Base-by-base conservation (phyloP, 73 alveolate genomes). In the Paramecium caudatum region DNA sequence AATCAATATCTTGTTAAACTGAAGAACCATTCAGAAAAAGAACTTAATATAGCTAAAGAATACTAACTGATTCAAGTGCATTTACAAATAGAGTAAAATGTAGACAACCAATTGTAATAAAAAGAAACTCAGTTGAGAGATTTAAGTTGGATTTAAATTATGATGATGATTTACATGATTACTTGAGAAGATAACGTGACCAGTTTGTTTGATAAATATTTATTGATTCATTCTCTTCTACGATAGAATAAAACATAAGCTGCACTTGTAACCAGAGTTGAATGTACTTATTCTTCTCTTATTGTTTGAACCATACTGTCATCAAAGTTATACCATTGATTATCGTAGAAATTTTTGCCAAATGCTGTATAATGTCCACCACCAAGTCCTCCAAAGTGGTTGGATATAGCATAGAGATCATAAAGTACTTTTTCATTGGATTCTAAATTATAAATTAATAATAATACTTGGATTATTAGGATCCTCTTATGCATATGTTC, bases 281-380 rank as follows among this genome's bases (percentile, higher is more conserved):
- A 37, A 33, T 80, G 70, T 1, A 70, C 32, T 61, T 83, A 65
- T 30, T 39, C 90, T 36, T 62, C 69, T 45, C 49, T 25, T 33
- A 92, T 91, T 43, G 91, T 81, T 13, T 88, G n/a, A 17, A 95
- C 94, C 46, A 45, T 47, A 46, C 95, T 92, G 90, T 95, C 98
- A 90, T 95, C 98, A 91, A 93, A 94, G 62, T 91, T 93, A 90
- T 92, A 92, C 98, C 98, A 95, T 81, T 90, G 94, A 27, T 91
- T 62, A 50, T 74, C 90, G 21, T 68, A 32, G 16, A 17, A 87
- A 91, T 98, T 96, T 46, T 45, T 91, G 39, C 96, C 96, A 91
- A 82, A 95, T 13, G 99, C 99, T 39, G 99, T 97, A 85, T 98
- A 98, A 94, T 98, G 99, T 2, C 99, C 99, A 15, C 98, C 98